Conservation (phyloP, 2,329 filamentous ascomycete species). For the Paraconiothyrium brasiliense region DNA sequence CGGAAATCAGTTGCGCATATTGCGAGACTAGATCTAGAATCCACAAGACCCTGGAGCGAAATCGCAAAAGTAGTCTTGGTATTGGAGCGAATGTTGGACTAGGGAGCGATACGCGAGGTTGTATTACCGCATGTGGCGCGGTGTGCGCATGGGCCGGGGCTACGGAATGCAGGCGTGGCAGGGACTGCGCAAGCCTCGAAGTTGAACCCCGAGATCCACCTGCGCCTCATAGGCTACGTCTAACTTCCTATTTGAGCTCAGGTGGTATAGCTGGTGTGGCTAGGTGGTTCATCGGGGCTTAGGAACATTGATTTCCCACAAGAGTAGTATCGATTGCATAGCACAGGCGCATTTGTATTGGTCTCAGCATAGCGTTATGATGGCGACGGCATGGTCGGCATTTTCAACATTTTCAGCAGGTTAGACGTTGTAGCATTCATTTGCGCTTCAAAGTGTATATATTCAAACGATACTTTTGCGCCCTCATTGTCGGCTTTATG, state of each 20-base stretch:
- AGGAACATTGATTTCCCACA: background rate
- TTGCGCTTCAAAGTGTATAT: background rate
- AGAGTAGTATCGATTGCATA: constrained; percentile 7
- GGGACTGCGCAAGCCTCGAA: constrained; percentile 10
- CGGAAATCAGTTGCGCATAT: constrained; percentile 16
- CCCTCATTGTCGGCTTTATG: background rate
- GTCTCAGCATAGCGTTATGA: background rate
- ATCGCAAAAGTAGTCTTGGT: background rate
- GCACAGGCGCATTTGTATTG: background rate
- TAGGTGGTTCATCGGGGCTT: constrained; percentile 1
- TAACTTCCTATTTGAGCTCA: background rate
- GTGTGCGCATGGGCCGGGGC: background rate
- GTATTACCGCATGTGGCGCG: constrained; percentile 6
- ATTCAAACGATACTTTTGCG: background rate
- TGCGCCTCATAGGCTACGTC: background rate
- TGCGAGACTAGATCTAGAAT: constrained; percentile 4
- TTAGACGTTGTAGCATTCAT: background rate
- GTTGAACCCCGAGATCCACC: constrained; percentile 8
- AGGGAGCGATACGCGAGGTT: constrained; percentile 5
- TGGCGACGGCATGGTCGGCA: background rate
- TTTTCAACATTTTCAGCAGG: background rate
- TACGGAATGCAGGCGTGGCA: background rate
- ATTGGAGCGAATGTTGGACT: background rate
- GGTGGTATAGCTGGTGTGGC: background rate
- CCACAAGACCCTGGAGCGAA: constrained; percentile 8